Evolutionary conservation across 129 eudicot species (phyloP), one percentile per base, ranked within the genome.

Genomic region (Heracleum sosnowskyi): DNA sequence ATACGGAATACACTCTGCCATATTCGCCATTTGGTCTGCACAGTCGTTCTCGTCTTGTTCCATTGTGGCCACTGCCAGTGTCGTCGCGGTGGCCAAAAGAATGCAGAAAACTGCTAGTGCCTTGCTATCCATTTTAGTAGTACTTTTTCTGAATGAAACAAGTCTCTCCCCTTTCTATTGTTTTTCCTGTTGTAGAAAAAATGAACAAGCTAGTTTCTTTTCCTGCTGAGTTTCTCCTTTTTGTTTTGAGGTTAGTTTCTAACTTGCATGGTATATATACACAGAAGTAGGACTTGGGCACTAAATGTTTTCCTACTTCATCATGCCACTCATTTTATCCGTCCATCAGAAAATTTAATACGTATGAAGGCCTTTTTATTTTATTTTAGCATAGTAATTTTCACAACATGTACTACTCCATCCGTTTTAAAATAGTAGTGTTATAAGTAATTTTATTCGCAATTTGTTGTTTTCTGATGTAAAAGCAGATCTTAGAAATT

Each of bases 31-130:
- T 41, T 83, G 82, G 74, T 86, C 88, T 7, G 86, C 86, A 33
- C 86, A 85, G 9, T 82, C 85, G 49, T 80, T 77, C 78, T 72
- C 82, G 33, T 86, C 89, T 11, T 86, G 75, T 29, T 80, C 84
- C 45, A 80, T 80, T 26, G 84, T 83, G 0, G 78, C 82, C 53
- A 4, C 44, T 17, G 82, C 71, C 39, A 64, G 62, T 22, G 35
- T 53, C 46, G 60, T 49, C 18, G 57, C 26, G 0, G 81, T 3
- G 60, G 33, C 62, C 57, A 69, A 26, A 11, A 78, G 7, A 73
- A 81, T 84, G 81, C 69, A 76, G 7, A 83, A 11, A 34, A 62
- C 0, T 9, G 26, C 51, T 40, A 76, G 18, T 24, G 33, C 33
- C 72, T 37, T 57, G 13, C 20, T 44, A 40, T 82, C 68, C 82